Evolutionary conservation across 2,329 filamentous ascomycete genomes (phyloP), one percentile per base, ranked within the genome.

Genomic region (Cercospora sp.): DNA sequence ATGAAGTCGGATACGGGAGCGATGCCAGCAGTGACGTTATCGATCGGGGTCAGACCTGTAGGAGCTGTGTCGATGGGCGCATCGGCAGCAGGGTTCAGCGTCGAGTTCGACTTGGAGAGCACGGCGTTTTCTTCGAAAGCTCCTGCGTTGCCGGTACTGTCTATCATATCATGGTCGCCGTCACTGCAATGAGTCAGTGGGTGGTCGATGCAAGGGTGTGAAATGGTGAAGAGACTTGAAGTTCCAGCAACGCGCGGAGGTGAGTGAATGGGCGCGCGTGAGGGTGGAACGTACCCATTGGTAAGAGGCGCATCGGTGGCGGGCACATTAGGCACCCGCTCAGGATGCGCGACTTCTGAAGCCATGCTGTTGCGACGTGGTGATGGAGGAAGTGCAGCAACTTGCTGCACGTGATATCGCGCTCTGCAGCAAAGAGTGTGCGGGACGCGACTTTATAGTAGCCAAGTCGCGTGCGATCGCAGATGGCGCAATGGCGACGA

Each of bases 21-120:
- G 33, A 83, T 82, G 62, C 81, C 82, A 64, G 78, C 77, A 10
- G 80, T 78, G n/a, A 79, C 77, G 71, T 82, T 76, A 60, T 80
- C 79, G 3, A 78, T 73, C 33, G 81, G 80, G 58, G 80, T 79
- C 13, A 78, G 66, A 10, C 60, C 74, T 23, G 77, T 73, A 63
- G 76, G 71, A 64, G 75, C 73, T 63, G 73, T 67, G 26, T 71
- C 69, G 31, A 64, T 60, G 18, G 67, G 62, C 64, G 74, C 67
- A 40, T 71, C 68, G 45, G 69, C 64, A 5, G 62, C 33, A 20
- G 59, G 63, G 26, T 68, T 64, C 31, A 61, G 60, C 40, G 72
- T 73, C 63, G 67, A 58, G 57, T 71, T 68, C 26, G 72, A n/a
- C 31, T 74, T 71, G 18, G 71, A 64, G 45, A 73, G 31, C 2